phyloP scores from a whole-genome alignment of 106 monocot genomes.

The Dendrobium chrysotoxum region DNA sequence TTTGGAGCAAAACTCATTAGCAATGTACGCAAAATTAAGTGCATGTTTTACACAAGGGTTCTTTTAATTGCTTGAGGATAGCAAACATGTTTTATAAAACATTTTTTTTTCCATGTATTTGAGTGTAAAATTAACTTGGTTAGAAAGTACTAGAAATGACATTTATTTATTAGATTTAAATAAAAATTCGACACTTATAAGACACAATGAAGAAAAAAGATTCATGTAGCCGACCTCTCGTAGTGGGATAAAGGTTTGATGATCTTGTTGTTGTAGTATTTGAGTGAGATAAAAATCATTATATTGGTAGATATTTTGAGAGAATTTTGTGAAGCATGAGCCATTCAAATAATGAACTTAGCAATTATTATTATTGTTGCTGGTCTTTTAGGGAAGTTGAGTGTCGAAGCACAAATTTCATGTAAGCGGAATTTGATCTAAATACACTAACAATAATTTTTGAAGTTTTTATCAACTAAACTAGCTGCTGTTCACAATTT shows the following conservation, averaged over 20 bases:
- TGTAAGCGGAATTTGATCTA: background rate
- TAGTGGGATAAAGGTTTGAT: too few species aligned
- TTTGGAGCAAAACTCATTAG: conserved; percentile 83
- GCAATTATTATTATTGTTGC: background rate
- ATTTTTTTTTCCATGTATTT: background rate
- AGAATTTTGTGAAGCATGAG: background rate
- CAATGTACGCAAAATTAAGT: conserved; percentile 55
- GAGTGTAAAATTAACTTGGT: too few species aligned
- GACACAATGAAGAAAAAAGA: too few species aligned
- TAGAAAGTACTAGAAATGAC: too few species aligned
- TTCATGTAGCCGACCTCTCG: too few species aligned
- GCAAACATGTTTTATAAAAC: background rate
- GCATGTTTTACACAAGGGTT: background rate
- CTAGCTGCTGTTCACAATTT: background rate
- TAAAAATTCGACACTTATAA: too few species aligned
- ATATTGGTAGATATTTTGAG: background rate
- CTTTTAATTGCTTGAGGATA: background rate
- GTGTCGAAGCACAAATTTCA: background rate
- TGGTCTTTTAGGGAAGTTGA: background rate
- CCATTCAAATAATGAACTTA: background rate
- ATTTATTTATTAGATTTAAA: too few species aligned
- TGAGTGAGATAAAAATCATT: background rate
- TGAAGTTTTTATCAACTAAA: background rate
- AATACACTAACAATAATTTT: background rate
- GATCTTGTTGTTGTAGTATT: background rate